These are phyloP conservation scores for Eruca vesicaria DNA, from an alignment of 441 rosid species.

Conservation along the genomic window DNA sequence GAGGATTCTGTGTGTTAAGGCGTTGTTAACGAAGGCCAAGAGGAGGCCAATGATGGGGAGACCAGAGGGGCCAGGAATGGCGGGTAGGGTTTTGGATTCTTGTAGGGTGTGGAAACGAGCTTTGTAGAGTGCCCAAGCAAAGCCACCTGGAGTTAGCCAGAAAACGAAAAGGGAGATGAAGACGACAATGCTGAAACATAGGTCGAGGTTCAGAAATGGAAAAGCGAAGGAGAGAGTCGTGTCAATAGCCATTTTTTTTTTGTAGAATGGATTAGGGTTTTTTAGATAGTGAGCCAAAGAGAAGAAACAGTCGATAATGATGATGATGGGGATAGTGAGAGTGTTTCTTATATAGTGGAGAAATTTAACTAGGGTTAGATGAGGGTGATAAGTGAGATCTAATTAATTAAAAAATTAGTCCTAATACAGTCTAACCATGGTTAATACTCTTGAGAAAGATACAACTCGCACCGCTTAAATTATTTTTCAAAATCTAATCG, in stretches of 20 bases:
- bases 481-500: not conserved
- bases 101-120: slow-evolving; percentile 24
- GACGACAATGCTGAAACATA: slow-evolving; percentile 20
- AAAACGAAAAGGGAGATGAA: slow-evolving; percentile 27
- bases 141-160: slow-evolving; percentile 50
- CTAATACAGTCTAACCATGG: slow-evolving; percentile 5
- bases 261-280: not conserved
- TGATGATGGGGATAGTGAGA: not conserved
- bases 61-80: slow-evolving; percentile 72
- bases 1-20: slow-evolving; percentile 57
- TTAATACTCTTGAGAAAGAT: not conserved
- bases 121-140: slow-evolving; percentile 68
- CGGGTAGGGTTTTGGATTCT: slow-evolving; percentile 11
- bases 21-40: slow-evolving; percentile 42
- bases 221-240: not conserved
- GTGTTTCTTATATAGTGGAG: slow-evolving; percentile 14
- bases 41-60: slow-evolving; percentile 51
- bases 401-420: not conserved
- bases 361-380: slow-evolving; percentile 15
- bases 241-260: slow-evolving; percentile 25
- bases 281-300: not conserved
- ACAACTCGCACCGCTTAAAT: not conserved
- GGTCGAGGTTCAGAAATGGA: slow-evolving; percentile 16
- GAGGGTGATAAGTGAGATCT: not conserved
- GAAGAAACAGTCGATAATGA: not conserved